Conservation (phyloP, 2,329 filamentous ascomycete genomes). For the Penicillium janthinellum region DNA sequence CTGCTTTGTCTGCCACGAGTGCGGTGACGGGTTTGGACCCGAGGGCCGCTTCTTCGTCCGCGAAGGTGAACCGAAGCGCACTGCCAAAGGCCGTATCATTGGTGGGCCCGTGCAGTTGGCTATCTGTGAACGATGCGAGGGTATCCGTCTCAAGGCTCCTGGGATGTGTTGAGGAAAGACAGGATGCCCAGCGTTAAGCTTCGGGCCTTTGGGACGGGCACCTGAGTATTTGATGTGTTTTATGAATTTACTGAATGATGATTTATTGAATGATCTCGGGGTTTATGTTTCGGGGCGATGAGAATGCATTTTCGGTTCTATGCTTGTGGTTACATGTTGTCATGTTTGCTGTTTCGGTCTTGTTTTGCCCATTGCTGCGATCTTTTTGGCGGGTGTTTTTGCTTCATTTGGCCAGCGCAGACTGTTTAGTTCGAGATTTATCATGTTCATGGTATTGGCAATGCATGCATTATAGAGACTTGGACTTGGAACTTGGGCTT, state of each 20-base stretch:
- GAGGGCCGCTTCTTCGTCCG: constrained; percentile 66
- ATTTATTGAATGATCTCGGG: constrained; percentile 12
- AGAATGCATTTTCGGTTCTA: constrained; percentile 13
- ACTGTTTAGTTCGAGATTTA: constrained; percentile 7
- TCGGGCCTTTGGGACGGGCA: not conserved
- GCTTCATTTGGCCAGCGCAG: constrained; percentile 14
- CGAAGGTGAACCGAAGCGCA: constrained; percentile 52
- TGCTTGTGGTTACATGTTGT: constrained; percentile 8
- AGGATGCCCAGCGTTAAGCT: not conserved
- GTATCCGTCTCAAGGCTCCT: constrained; percentile 62
- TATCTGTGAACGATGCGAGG: constrained; percentile 65
- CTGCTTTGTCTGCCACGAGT: constrained; percentile 83
- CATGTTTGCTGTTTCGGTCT: not conserved
- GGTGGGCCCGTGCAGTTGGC: constrained; percentile 57
- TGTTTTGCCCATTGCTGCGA: not conserved
- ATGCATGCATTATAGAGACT: constrained; percentile 22
- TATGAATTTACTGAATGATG: constrained; percentile 22
- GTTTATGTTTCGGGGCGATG: constrained; percentile 15
- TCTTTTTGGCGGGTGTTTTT: not conserved
- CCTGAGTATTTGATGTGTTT: not conserved
- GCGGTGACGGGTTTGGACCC: constrained; percentile 58
- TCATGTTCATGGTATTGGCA: constrained; percentile 13
- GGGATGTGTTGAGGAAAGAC: constrained; percentile 22
- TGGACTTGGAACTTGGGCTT: not conserved
- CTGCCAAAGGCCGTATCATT: constrained; percentile 50